Evolutionary conservation across 164 flowering plant species (phyloP), one percentile per base, ranked within the genome.

Genomic region (grape (Vitis vinifera)): DNA sequence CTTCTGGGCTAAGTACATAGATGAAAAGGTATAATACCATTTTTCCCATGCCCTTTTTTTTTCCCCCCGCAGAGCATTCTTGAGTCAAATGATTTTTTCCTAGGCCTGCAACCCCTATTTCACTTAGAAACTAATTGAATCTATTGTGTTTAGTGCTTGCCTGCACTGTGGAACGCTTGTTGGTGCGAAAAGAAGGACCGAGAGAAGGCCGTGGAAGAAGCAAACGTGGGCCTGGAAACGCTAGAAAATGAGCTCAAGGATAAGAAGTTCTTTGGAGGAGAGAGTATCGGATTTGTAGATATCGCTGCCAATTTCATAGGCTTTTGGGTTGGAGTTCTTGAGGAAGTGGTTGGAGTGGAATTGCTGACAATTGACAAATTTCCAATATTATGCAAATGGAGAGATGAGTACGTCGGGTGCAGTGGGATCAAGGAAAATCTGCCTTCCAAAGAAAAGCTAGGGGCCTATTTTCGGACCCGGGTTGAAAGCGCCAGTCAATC

Each of bases 241-340:
- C 80, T 88, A 7, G 85, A 86, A 17, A 55, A 76, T 29, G 83
- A 77, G 69, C 74, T 87, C 1, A 56, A 76, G 19, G 82, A 55
- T 15, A 81, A 79, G 78, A 79, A 64, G 49, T 84, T 83, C 78
- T 85, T 87, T 59, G 89, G 88, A 6, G 91, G 91, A 37, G 80
- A 82, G 3, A 69, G 14, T 0, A 71, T 86, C 13, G 84, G 83
- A 12, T 1, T 78, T 1, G 79, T 78, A 3, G 91, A 88, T 64
- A 77, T 88, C 48, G 78, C 51, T 17, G 83, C 79, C 9, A 58
- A 48, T 47, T 71, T 75, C 51, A 19, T 84, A 44, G 78, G 60
- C 3, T 55, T 47, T 65, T 84, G 87, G 87, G 9, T 76, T 9
- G 55, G 30, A 14, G n/a, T 51, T 14, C 1, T 82, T 53, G 63